Percentiles rank a stretch among this genome's conserved stretches.
Evolutionary conservation across 2,329 filamentous ascomycete species (phyloP).

Genomic region (Bipolaris cookei): DNA sequence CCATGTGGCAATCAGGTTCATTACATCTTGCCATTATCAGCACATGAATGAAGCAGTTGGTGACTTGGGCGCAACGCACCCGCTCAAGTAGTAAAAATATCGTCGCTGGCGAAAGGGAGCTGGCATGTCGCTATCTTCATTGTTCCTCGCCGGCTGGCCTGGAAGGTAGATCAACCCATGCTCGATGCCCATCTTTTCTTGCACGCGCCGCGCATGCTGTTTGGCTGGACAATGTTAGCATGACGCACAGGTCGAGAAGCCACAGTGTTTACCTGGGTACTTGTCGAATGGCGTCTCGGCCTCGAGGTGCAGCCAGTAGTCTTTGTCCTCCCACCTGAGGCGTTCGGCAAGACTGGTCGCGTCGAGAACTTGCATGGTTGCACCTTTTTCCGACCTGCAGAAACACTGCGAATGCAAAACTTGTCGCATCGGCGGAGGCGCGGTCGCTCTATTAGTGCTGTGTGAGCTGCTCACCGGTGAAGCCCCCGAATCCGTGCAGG

Average conservation of each 20-base stretch:
- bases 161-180: conserved; percentile 63
- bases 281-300: conserved; percentile 45
- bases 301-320: conserved; percentile 47
- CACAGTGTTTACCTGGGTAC: conserved; percentile 45
- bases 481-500: conserved; percentile 12
- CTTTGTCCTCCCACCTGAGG: conserved; percentile 36
- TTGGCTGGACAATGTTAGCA: conserved; percentile 40
- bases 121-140: conserved; percentile 66
- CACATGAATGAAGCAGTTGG: background rate
- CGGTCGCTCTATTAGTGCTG: conserved; percentile 21
- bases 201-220: conserved; percentile 50
- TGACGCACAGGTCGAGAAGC: background rate
- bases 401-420: conserved; percentile 18
- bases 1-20: conserved; percentile 62
- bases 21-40: conserved; percentile 45
- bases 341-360: conserved; percentile 36
- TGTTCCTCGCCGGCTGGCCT: conserved; percentile 57
- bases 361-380: conserved; percentile 36
- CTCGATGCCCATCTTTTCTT: conserved; percentile 42
- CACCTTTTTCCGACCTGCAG: conserved; percentile 17
- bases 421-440: conserved; percentile 13
- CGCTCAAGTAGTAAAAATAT: conserved; percentile 68
- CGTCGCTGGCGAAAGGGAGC: conserved; percentile 64
- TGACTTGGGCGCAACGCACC: conserved; percentile 42
- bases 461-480: conserved; percentile 21